Evolutionary conservation across 371 early-diverging fungal species (phyloP).

Genomic region (Mortierella sp.): DNA sequence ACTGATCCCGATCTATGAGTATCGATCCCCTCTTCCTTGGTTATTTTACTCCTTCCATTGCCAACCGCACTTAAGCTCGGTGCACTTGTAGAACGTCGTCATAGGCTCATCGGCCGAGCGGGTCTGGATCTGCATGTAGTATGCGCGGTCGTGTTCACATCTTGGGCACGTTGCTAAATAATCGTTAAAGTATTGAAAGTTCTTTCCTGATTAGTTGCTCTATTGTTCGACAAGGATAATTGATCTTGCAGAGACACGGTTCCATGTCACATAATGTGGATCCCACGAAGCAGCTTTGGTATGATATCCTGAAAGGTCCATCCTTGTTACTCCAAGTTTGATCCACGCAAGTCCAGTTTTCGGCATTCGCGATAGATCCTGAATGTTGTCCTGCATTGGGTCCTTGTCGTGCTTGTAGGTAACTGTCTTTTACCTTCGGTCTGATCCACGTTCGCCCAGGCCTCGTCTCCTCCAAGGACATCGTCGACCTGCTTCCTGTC

Average conservation of each 20-base stretch:
- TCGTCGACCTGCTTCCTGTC: constrained; percentile 94
- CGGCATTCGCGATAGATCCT: too few species aligned
- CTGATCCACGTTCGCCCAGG: constrained; percentile 94
- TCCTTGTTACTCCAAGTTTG: background rate
- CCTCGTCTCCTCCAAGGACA: constrained; percentile 92
- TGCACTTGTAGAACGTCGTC: constrained; percentile 91
- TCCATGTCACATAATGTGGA: background rate
- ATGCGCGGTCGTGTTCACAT: constrained; percentile 91
- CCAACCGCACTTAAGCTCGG: constrained; percentile 75
- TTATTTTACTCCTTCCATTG: constrained; percentile 77
- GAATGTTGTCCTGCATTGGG: background rate
- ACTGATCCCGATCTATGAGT: background rate
- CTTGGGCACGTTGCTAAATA: constrained; percentile 82
- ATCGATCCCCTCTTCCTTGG: background rate
- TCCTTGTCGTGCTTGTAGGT: background rate
- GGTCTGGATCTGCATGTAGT: constrained; percentile 95
- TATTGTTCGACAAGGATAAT: background rate
- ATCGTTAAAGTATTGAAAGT: background rate
- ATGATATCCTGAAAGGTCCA: background rate
- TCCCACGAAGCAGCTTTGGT: background rate
- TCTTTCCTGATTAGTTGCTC: background rate
- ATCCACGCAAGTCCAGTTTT: background rate
- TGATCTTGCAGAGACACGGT: background rate
- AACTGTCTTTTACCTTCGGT: constrained; percentile 74
- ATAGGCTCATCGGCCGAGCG: constrained; percentile 97